Base-by-base conservation (phyloP, 1,139 yeast genomes). In the Geotrichum klebahnii region DNA sequence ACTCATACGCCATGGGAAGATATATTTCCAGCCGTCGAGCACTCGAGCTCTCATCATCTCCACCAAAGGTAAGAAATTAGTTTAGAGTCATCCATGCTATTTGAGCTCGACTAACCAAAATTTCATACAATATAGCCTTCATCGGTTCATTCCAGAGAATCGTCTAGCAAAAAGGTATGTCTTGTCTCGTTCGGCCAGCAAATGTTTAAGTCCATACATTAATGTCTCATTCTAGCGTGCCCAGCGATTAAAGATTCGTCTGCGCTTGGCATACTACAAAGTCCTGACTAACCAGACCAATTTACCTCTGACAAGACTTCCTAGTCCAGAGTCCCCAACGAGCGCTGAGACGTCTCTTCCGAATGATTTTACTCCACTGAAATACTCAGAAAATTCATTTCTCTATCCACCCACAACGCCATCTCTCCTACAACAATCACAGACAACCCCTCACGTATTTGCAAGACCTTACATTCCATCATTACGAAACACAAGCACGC, bases 191-290 rank as follows among this genome's bases (percentile, higher is more conserved):
- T 17, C 14, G n/a, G n/a, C n/a, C n/a, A n/a, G n/a, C 31, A 38
- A 17, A 3, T 22, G 24, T 20, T n/a, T 12, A 23, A 10, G 12
- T n/a, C 34, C 16, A 17, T 19, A n/a, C 20, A 24, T 29, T 44
- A 36, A 44, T 28, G 8, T 23, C 23, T 9, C 8, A 6, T 16
- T 22, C 14, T 31, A 51, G 46, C 75, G 80, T 26, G 89, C 90
- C 12, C 74, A 83, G 46, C 78, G 79, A 61, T 74, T 87, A 61
- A 82, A 82, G 62, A 72, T 81, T 59, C 80, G 90, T 60, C 74
- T 88, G 35, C 84, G 82, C 62, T 70, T 87, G 59, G 97, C 97
- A 1, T 78, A 84, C 60, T 86, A 80, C 70, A 87, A 86, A 64
- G 78, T 85, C 52, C 78, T 70, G 51, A 79, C 83, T 2, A 74